Conservation (phyloP, 805 yeast genomes). For the Henningerozyma blattae region DNA sequence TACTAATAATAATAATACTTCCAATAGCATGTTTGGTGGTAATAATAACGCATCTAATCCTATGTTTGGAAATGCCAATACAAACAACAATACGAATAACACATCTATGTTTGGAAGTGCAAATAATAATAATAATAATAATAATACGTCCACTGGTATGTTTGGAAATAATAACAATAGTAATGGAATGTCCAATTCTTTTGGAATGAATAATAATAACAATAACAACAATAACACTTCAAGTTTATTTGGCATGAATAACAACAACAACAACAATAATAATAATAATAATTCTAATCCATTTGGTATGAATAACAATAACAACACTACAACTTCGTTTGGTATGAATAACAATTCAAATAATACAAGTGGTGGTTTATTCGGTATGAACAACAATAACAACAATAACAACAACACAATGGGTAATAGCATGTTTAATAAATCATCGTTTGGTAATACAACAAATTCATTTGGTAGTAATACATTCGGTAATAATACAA, state of each 20-base stretch:
- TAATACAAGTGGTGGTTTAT: not conserved
- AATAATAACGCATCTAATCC: conserved; percentile 7
- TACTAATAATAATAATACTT: conserved; percentile 7
- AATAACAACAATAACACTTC: not conserved
- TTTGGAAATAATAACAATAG: too few relatives aligned
- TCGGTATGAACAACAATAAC: not conserved
- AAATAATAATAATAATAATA: not conserved
- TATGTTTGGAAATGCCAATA: not conserved
- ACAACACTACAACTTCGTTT: not conserved
- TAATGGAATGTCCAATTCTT: not conserved
- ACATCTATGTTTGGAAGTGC: not conserved
- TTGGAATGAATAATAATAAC: not conserved
- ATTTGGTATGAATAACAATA: not conserved
- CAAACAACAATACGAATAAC: not conserved
- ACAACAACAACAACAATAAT: not conserved
- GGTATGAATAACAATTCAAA: not conserved
- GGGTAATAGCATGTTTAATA: too few relatives aligned
- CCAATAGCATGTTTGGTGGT: conserved; percentile 23
- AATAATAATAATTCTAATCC: not conserved
- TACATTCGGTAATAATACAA: not conserved
- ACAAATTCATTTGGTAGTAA: not conserved
- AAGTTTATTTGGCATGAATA: not conserved
- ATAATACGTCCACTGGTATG: not conserved
- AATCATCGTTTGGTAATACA: not conserved
- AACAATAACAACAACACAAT: not conserved